Conservation (phyloP, 2,329 filamentous ascomycete genomes). For the Penicillium sp. region DNA sequence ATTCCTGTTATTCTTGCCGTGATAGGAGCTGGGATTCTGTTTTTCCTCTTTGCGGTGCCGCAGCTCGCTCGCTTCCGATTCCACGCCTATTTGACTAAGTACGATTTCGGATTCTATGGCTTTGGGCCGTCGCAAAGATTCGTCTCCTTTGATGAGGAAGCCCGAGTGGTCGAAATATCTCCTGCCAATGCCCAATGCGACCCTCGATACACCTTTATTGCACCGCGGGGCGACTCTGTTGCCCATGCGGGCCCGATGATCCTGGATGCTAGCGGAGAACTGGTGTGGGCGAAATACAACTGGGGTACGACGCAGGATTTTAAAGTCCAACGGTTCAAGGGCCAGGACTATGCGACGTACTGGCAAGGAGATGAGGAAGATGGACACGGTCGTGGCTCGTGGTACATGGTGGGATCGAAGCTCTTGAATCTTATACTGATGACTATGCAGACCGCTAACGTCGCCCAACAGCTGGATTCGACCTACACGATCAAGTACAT, state of each 20-base stretch:
- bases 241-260: conserved; percentile 41
- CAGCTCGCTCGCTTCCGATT: conserved; percentile 18
- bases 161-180: conserved; percentile 25
- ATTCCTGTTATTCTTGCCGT: conserved; percentile 1
- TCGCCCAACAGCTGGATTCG: conserved; percentile 21
- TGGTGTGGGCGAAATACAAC: conserved; percentile 31
- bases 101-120: conserved; percentile 30
- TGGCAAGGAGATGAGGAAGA: conserved; percentile 47
- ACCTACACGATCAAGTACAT: conserved; percentile 28
- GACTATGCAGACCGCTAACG: conserved; percentile 1
- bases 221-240: conserved; percentile 31
- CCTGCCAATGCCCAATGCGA: conserved; percentile 26
- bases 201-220: conserved; percentile 28
- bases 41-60: conserved; percentile 15
- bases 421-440: conserved; percentile 15
- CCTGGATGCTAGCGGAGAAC: conserved; percentile 25
- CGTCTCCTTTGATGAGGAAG: conserved; percentile 27
- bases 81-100: conserved; percentile 19
- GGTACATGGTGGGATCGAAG: conserved; percentile 30
- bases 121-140: conserved; percentile 28
- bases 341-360: conserved; percentile 45
- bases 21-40: conserved; percentile 7
- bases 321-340: conserved; percentile 44
- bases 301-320: conserved; percentile 44
- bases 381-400: conserved; percentile 38